Evolutionary conservation across 2,329 filamentous ascomycete genomes (phyloP), one percentile per base, ranked within the genome.

Genomic region (Trichoderma simmonsii): DNA sequence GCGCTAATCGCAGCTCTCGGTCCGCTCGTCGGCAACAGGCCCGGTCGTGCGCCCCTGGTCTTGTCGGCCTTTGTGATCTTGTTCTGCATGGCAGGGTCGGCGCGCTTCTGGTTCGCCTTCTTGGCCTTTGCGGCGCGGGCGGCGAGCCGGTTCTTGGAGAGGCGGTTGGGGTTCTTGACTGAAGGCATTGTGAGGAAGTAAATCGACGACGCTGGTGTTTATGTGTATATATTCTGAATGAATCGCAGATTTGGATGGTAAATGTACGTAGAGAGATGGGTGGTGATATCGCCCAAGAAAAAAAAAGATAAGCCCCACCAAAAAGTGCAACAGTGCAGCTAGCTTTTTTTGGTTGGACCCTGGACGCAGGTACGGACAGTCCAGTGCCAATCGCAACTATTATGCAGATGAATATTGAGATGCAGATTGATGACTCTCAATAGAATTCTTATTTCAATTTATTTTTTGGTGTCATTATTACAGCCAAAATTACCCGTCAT

Each of bases 141-240:
- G 21, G 82, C 82, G 51, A 86, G 80, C 15, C 86, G 85, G 83
- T 88, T 88, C 77, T 85, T 85, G 68, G 86, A 88, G 11, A 83
- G 83, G 61, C 82, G 83, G 83, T 89, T 89, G 77, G 87, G 87
- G 81, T 88, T 90, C 75, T 86, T 86, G 76, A 88, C 84, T 62
- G 87, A 89, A 18, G 85, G 84, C 86, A 88, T 89, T 60, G 30
- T 34, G 28, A 30, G 15, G 3, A 12, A 32, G 7, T 12, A 18
- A 32, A 60, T 32, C 30, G 12, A 32, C 9, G 28, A 34, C 48
- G 30, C 57, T 60, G 18, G 28, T 59, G 14, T 32, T n/a, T 24
- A 34, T n/a, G 18, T 4, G 15, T 51, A 18, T 21, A 24, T 28
- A 24, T 21, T 2, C 1, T 4, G 14, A 56, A 26, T 12, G 21